phyloP scores from a whole-genome alignment of 176 grass and related monocot genomes.

The Avena sativa region DNA sequence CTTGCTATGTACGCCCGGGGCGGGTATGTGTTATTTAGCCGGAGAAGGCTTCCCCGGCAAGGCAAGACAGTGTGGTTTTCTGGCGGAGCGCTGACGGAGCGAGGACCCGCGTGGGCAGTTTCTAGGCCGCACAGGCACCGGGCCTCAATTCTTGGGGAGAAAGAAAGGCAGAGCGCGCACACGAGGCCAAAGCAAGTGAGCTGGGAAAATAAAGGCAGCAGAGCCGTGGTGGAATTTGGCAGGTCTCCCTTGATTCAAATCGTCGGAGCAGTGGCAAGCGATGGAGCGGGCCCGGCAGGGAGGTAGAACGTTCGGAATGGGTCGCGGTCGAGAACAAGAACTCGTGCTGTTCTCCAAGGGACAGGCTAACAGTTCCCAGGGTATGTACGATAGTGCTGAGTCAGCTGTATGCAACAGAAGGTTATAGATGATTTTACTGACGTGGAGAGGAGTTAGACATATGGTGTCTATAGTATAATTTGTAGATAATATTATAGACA shows the following conservation, averaged over 20 bases:
- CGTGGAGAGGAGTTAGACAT: too few species aligned
- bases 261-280: background rate
- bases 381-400: too few species aligned
- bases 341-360: constrained; percentile 20
- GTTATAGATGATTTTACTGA: too few species aligned
- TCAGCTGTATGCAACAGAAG: too few species aligned
- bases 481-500: too few species aligned
- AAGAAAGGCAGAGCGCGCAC: constrained; percentile 11
- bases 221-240: constrained; percentile 18
- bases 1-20: background rate
- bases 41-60: constrained; percentile 11
- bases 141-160: constrained; percentile 19
- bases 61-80: background rate
- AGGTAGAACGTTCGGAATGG: too few species aligned
- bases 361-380: background rate
- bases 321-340: too few species aligned
- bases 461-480: too few species aligned
- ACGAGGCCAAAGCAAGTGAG: background rate
- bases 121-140: background rate
- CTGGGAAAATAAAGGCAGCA: background rate
- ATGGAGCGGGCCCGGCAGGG: background rate
- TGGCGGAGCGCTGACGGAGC: constrained; percentile 13
- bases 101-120: constrained; percentile 29
- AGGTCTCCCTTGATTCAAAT: background rate
- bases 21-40: background rate